Evolutionary conservation across 306 rosid genomes (phyloP), one percentile per base, ranked within the genome.

Genomic region (Rosa lucieae): DNA sequence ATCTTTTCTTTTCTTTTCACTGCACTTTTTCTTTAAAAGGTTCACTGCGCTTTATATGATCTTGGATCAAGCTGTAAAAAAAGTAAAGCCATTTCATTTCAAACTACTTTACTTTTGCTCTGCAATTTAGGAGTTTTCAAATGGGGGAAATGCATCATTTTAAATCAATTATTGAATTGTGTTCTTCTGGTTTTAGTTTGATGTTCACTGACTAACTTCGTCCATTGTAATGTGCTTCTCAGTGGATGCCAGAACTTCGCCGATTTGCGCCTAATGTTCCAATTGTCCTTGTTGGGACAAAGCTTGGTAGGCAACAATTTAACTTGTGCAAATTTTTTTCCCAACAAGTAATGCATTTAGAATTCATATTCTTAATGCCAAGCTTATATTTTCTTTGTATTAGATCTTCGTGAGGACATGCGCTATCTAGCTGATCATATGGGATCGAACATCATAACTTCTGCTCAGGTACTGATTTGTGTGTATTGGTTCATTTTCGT

Each of bases 161-260:
- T 13, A n/a, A 61, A 59, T 77, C 26, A 35, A 46, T 5, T 40
- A 11, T 44, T 48, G 67, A 77, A 18, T 29, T 26, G 52, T 14
- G 10, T 63, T 67, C 59, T 15, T 67, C 20, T 39, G 3, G 44
- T 21, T 18, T 67, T 53, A 5, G 76, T 73, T 78, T 70, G 12
- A 6, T 67, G 52, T 75, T 26, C 29, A 26, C 29, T 26, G 74
- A 68, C 46, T 61, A 80, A 52, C 55, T 59, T 63, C 48, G 43
- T 58, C 72, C 58, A 67, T 78, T 81, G 47, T 51, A 65, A 52
- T 78, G 12, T 76, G 67, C 63, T 78, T 67, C 35, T 9, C 92
- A 96, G 98, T 93, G 99, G 99, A 93, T 96, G 99, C 99, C 99
- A 0, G 99, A 96, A 65, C 89, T 96, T 86, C 92, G 97, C 47